Conservation (phyloP, 495 filamentous ascomycete species). For the Sporormia fimetaria region DNA sequence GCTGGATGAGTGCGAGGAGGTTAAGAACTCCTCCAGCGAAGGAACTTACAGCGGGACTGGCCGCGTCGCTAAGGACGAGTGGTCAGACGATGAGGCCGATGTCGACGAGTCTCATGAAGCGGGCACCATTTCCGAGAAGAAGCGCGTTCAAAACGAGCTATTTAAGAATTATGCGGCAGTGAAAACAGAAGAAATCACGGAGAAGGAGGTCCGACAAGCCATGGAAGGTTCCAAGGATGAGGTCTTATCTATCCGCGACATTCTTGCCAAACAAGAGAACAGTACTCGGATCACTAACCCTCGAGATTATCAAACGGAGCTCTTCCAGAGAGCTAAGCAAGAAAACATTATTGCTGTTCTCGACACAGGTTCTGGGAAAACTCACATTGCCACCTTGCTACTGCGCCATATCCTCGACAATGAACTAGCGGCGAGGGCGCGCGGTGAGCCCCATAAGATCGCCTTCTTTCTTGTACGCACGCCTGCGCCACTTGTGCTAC, state of each 20-base stretch:
- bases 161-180: constrained; percentile 35
- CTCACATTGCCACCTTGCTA: constrained; percentile 82
- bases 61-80: not conserved
- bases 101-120: constrained; percentile 12
- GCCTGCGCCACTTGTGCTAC: not conserved
- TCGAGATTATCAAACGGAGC: constrained; percentile 82
- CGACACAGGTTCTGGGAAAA: constrained; percentile 97
- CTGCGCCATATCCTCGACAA: constrained; percentile 65
- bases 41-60: too few relatives aligned
- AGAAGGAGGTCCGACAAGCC: constrained; percentile 28
- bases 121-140: constrained; percentile 9
- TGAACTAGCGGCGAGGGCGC: constrained; percentile 60
- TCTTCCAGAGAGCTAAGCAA: constrained; percentile 79
- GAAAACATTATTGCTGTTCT: constrained; percentile 90
- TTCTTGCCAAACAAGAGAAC: constrained; percentile 33
- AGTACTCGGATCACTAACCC: constrained; percentile 56
- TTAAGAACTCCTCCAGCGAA: too few relatives aligned
- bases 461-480: constrained; percentile 68
- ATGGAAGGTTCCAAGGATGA: constrained; percentile 31
- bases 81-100: constrained; percentile 5
- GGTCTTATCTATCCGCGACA: constrained; percentile 32
- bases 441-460: constrained; percentile 50
- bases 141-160: constrained; percentile 24
- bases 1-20: not conserved
- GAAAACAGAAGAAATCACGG: constrained; percentile 31